These are phyloP conservation scores for Podospora didyma DNA, from an alignment of 495 filamentous ascomycete species.

Conservation along the genomic window DNA sequence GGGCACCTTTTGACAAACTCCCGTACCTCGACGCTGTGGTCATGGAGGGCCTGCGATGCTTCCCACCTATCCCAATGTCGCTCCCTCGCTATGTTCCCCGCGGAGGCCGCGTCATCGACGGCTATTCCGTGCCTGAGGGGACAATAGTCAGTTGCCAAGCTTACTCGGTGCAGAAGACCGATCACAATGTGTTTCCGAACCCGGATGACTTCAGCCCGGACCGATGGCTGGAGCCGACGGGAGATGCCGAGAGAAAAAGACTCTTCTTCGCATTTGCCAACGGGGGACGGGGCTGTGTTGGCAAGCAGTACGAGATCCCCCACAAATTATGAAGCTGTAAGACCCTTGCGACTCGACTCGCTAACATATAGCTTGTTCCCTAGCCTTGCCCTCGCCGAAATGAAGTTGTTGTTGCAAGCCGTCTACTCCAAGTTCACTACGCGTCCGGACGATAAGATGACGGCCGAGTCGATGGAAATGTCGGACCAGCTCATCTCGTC, in stretches of 20 bases:
- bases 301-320: slow-evolving; percentile 46
- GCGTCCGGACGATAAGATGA: slow-evolving; percentile 48
- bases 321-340: background rate
- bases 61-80: slow-evolving; percentile 63
- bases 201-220: slow-evolving; percentile 57
- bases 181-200: slow-evolving; percentile 51
- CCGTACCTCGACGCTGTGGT: slow-evolving; percentile 60
- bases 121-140: slow-evolving; percentile 41
- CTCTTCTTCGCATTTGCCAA: slow-evolving; percentile 51
- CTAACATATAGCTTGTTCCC: slow-evolving; percentile 18
- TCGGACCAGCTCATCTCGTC: slow-evolving; percentile 60
- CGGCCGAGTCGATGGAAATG: slow-evolving; percentile 48
- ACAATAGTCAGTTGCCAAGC: slow-evolving; percentile 54
- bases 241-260: slow-evolving; percentile 43
- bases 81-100: slow-evolving; percentile 57
- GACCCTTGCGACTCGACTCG: too few species aligned
- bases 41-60: slow-evolving; percentile 54
- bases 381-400: slow-evolving; percentile 62
- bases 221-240: slow-evolving; percentile 56
- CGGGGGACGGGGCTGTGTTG: slow-evolving; percentile 54
- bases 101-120: slow-evolving; percentile 47
- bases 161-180: slow-evolving; percentile 48
- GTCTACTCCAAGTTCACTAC: slow-evolving; percentile 57
- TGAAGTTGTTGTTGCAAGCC: slow-evolving; percentile 56
- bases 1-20: slow-evolving; percentile 44